phyloP scores from a whole-genome alignment of 129 eudicot species.

The Saussurea involucrata region DNA sequence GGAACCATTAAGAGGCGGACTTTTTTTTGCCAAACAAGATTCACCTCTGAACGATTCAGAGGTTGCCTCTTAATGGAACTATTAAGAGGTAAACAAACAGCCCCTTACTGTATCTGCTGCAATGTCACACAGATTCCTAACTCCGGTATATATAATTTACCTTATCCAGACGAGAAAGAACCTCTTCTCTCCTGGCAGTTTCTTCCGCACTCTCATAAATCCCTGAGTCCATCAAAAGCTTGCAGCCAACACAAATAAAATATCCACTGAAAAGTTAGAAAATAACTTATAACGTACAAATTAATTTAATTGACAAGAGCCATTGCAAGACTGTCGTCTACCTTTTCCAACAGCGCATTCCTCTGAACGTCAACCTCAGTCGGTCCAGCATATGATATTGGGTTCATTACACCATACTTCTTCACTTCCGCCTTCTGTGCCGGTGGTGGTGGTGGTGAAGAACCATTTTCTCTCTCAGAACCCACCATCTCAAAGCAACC shows the following conservation, averaged over 20 bases:
- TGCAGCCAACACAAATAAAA: constrained; percentile 8
- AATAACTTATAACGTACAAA: not conserved
- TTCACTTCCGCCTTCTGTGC: constrained; percentile 22
- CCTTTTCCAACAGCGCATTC: constrained; percentile 44
- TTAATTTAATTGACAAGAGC: not conserved
- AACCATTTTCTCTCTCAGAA: constrained; percentile 27
- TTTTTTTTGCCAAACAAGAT: no score
- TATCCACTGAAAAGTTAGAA: not conserved
- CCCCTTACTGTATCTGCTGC: constrained; percentile 7
- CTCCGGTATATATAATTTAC: constrained; percentile 4
- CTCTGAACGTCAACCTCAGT: constrained; percentile 24
- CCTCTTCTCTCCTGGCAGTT: constrained; percentile 36
- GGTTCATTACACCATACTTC: constrained; percentile 31
- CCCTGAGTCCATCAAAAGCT: constrained; percentile 33
- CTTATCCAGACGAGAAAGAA: constrained; percentile 37
- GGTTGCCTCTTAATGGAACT: no score
- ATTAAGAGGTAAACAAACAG: no score
- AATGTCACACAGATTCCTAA: not conserved
- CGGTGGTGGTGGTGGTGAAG: constrained; percentile 31
- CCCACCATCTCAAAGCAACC: constrained; percentile 42
- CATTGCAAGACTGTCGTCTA: not conserved
- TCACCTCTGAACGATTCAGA: no score
- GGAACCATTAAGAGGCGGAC: no score
- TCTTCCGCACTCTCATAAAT: constrained; percentile 31
- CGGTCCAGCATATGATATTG: constrained; percentile 42